These are phyloP conservation scores for Tympanopsis confertula DNA, from an alignment of 2,329 filamentous ascomycete genomes.

Conservation along the genomic window DNA sequence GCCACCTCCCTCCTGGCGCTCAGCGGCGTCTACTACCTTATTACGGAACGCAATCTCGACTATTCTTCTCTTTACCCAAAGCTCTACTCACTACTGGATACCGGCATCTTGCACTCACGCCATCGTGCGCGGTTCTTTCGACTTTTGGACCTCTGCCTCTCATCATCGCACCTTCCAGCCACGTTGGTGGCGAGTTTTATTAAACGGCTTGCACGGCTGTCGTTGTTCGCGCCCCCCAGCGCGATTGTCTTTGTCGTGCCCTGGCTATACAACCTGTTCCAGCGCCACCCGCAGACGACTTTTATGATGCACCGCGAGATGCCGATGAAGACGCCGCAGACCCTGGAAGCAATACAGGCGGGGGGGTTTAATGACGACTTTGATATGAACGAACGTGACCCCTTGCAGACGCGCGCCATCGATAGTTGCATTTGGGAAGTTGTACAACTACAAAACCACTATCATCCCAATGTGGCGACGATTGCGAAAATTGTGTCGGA, in stretches of 20 bases:
- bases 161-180: constrained; percentile 83
- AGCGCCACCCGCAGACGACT: constrained; percentile 76
- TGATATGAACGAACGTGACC: constrained; percentile 62
- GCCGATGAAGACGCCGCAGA: constrained; percentile 42
- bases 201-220: constrained; percentile 76
- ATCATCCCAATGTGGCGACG: constrained; percentile 92
- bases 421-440: constrained; percentile 94
- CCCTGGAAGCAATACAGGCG: constrained; percentile 43
- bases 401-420: constrained; percentile 78
- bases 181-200: constrained; percentile 88
- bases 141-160: constrained; percentile 78
- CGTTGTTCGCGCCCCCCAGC: constrained; percentile 75
- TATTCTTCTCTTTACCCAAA: constrained; percentile 91
- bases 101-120: constrained; percentile 80
- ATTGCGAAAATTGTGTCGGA: constrained; percentile 88
- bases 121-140: constrained; percentile 90
- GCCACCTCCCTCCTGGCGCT: constrained; percentile 78
- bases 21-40: constrained; percentile 88
- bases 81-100: constrained; percentile 83
- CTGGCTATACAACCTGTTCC: constrained; percentile 91
- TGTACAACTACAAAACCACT: constrained; percentile 80
- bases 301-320: constrained; percentile 86
- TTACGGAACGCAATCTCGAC: constrained; percentile 85
- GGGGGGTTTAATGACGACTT: constrained; percentile 57
- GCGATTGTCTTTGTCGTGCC: constrained; percentile 82